Evolutionary conservation across 176 grass and related monocot genomes (phyloP).

Genomic region (Neostapfia colusana): DNA sequence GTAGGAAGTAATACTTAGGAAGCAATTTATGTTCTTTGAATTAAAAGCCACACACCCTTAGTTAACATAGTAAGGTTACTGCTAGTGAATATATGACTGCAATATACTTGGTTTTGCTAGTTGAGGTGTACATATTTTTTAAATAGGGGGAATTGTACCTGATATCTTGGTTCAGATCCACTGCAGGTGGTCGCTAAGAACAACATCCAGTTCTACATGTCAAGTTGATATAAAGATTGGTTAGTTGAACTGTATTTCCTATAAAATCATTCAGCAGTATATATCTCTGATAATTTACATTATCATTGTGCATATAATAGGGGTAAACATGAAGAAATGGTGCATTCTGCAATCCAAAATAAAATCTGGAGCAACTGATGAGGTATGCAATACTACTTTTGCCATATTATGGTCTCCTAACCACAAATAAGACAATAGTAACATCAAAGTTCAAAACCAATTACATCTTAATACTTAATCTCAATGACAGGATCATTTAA

Average conservation of each 20-base stretch:
- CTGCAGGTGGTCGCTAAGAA: constrained; percentile 70
- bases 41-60: constrained; percentile 7
- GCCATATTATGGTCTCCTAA: constrained; percentile 22
- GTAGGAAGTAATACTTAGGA: background rate
- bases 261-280: constrained; percentile 30
- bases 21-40: constrained; percentile 3
- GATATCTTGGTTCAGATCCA: constrained; percentile 72
- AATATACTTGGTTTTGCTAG: constrained; percentile 10
- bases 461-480: constrained; percentile 33
- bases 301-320: constrained; percentile 48
- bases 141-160: constrained; percentile 17
- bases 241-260: constrained; percentile 46
- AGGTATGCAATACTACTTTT: constrained; percentile 51
- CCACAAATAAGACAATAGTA: constrained; percentile 17
- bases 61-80: constrained; percentile 14
- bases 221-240: constrained; percentile 85
- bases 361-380: constrained; percentile 89
- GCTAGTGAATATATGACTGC: constrained; percentile 7
- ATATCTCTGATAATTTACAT: constrained; percentile 23
- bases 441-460: constrained; percentile 9
- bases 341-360: constrained; percentile 98
- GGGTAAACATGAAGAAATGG: constrained; percentile 96
- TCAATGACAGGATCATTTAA: background rate
- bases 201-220: constrained; percentile 59
- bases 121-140: constrained; percentile 12